Percentiles rank a stretch among this genome's conserved stretches.
phyloP scores from a whole-genome alignment of 1,284 basidiomycete species.

The Termitomyces sp. region DNA sequence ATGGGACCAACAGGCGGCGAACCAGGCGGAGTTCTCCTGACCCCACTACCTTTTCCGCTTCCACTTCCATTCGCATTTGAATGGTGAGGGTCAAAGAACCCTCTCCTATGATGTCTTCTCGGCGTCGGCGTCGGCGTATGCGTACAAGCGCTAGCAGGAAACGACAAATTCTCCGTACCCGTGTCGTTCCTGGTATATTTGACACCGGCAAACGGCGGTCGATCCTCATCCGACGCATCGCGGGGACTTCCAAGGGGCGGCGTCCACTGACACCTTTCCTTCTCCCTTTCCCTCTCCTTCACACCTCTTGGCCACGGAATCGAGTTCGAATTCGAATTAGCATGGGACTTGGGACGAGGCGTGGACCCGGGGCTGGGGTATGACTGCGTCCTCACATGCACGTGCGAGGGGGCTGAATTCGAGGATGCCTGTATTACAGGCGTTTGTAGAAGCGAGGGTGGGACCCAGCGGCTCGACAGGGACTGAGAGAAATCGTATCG shows the following conservation, averaged over 20 bases:
- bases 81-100: slow-evolving; percentile 32
- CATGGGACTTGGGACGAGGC: slow-evolving; percentile 10
- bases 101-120: slow-evolving; percentile 41
- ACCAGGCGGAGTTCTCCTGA: slow-evolving; percentile 40
- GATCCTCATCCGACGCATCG: slow-evolving; percentile 31
- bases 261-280: not conserved
- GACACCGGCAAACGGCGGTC: slow-evolving; percentile 18
- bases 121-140: not conserved
- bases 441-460: not conserved
- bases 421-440: not conserved
- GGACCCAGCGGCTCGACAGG: slow-evolving; percentile 39
- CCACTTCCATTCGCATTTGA: not conserved
- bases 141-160: slow-evolving; percentile 13
- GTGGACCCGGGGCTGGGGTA: not conserved
- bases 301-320: slow-evolving; percentile 33
- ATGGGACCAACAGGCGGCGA: slow-evolving; percentile 24
- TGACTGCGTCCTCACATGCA: slow-evolving; percentile 21
- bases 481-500: slow-evolving; percentile 56
- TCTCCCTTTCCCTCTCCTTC: slow-evolving; percentile 8
- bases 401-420: not conserved
- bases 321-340: slow-evolving; percentile 27
- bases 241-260: slow-evolving; percentile 36
- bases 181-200: not conserved
- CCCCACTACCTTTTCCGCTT: not conserved
- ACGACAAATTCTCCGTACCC: slow-evolving; percentile 26